A percentile compares a stretch with the other conserved stretches of the same genome.
These are phyloP conservation scores for Chrysanthemum seticuspe DNA, from an alignment of 129 eudicot species.

Conservation along the genomic window DNA sequence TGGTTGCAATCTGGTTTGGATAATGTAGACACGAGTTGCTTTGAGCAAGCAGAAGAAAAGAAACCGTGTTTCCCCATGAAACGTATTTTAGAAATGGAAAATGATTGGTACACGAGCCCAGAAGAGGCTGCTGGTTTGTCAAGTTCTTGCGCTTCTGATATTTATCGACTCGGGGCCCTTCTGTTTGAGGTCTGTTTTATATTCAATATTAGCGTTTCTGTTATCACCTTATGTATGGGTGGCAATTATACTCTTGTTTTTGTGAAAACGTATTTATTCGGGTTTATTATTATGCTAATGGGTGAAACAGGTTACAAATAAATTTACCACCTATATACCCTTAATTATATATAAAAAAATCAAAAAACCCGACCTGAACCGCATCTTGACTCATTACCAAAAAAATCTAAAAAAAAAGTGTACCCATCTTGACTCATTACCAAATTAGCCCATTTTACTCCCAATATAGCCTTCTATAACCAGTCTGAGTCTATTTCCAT, in stretches of 20 bases:
- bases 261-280: background rate
- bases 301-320: background rate
- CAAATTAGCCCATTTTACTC: no score
- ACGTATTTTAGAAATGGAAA: constrained; percentile 65
- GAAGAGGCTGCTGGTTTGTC: constrained; percentile 69
- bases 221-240: background rate
- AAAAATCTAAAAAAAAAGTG: no score
- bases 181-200: constrained; percentile 76
- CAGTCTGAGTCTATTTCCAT: constrained; percentile 19
- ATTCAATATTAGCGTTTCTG: background rate
- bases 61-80: constrained; percentile 64
- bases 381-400: no score
- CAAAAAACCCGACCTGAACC: no score
- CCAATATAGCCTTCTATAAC: constrained; percentile 18
- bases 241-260: background rate
- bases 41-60: constrained; percentile 42
- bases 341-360: no score
- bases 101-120: constrained; percentile 82
- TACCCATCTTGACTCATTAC: background rate
- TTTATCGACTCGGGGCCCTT: constrained; percentile 86
- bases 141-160: constrained; percentile 79
- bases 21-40: constrained; percentile 25
- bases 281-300: constrained; percentile 3
- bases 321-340: background rate
- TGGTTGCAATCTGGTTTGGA: constrained; percentile 49